Evolutionary conservation across 495 filamentous ascomycete genomes (phyloP), one percentile per base, ranked within the genome.

Genomic region (Penicillium pulvis): DNA sequence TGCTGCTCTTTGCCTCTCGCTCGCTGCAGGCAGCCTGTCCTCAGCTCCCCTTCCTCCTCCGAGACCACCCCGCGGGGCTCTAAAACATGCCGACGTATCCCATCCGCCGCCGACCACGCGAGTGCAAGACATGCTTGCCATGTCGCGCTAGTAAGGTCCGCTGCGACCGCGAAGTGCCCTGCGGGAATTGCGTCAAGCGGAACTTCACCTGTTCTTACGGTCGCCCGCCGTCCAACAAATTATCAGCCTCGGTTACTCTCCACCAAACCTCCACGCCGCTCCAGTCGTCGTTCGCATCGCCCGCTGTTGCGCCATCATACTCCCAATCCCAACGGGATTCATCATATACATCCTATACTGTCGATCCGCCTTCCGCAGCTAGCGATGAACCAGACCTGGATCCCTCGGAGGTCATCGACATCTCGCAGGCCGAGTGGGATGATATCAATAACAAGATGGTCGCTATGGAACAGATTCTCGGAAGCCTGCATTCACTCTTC

Each of bases 141-240:
- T 80, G 77, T 51, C 77, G 76, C 51, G 71, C 75, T 45, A 75
- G 77, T 62, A 80, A 81, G 66, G 76, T 81, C 48, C 88, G 87
- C 72, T 90, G 87, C 70, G 87, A 89, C 72, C 88, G 88, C 71
- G 84, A 88, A 58, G 79, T 84, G 55, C 87, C 87, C 7, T 90
- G 87, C 67, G 82, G 88, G 65, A 89, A 88, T 68, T 90, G 87
- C 65, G 80, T 88, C 68, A 89, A 89, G 71, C 79, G 87, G 58
- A 85, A 88, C 58, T 82, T 85, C 71, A 76, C 83, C 59, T 90
- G 87, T 64, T 84, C 85, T 42, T 90, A 90, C 77, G 87, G 88
- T 65, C 87, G 85, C 24, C 87, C 88, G 64, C 75, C 82, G 10
- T 61, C 66, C 28, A 36, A 44, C 2, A 63, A 61, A 39, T 12